Evolutionary conservation across 148 eudicot species (phyloP), one percentile per base, ranked within the genome.

Genomic region (Amaranthus hypochondriacus): DNA sequence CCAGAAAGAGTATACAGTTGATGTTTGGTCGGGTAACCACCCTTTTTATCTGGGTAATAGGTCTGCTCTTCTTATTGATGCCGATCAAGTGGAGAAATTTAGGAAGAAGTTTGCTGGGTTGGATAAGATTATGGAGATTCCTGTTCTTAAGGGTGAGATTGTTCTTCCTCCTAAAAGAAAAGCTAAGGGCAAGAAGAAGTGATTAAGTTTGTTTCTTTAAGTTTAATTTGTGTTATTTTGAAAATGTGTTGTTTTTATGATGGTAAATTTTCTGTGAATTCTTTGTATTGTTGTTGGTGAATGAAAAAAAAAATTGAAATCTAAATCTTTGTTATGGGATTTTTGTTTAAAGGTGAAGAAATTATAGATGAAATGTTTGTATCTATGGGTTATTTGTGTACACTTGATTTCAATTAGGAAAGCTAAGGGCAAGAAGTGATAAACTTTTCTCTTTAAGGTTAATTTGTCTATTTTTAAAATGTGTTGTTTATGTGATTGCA

Each of bases 21-120:
- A 93, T 68, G 97, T 93, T 3, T 93, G 98, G 98, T 91, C 98
- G 5, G 98, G 98, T 0, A 93, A 93, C 69, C 98, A 93, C 73
- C 97, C 95, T 0, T 93, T 89, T 75, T 91, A 91, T 77, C 89
- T 83, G 4, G 98, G 98, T 0, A 87, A 76, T 43, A 75, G 97
- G 6, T 83, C 95, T 2, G 83, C 86, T 52, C 12, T 62, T 5
- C 75, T 91, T 4, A 9, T 87, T 6, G 97, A 91, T 42, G 95
- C 79, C 56, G 97, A 89, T 61, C 98, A 93, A 70, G 90, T 93
- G 9, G 89, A 87, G 75, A 93, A 93, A 81, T 93, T 93, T 71
- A 79, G 94, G 62, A 91, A 84, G 89, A 91, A 80, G 82, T 93
- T 9, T 58, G 86, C 86, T 1, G 95, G 74, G 44, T 55, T 93